Base-by-base conservation (phyloP, 352 stramenopile species). In the Phytophthora uliginosa region DNA sequence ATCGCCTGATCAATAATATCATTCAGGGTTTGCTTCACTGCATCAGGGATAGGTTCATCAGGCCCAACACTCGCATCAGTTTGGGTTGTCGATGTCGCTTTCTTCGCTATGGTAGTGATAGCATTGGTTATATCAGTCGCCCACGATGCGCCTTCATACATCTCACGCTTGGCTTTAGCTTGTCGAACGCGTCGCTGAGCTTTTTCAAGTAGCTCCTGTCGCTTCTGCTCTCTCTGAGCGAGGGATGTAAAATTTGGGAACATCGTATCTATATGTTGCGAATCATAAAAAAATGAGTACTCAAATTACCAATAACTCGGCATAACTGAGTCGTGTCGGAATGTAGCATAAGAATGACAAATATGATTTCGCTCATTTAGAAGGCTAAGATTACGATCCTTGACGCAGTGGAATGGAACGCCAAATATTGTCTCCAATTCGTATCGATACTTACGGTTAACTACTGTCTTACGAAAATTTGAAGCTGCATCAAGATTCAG, bases 11-110 rank as follows among this genome's bases (percentile, higher is more conserved):
- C 31, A 34, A 34, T 34, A 34, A 33, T 31, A 12, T 60, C 24
- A 61, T 34, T 51, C 2, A 40, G 18, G 13, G 7, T 13, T 53
- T 24, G 2, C 47, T 53, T 53, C 5, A 53, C 13, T n/a, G 47
- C 13, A 53, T 53, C 47, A n/a, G 47, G 47, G n/a, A n/a, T 53
- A 26, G 13, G 10, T 53, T 53, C 47, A 53, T 53, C n/a, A 13
- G 47, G 7, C 7, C 47, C 47, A 13, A 53, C 56, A 40, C 52
- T 56, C 22, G 51, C 48, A 52, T 63, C 63, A 8, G 63, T 77
- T 47, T 72, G 63, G 58, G 45, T 69, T 59, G 45, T 69, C 61
- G 20, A 12, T 18, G 53, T 59, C 45, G 53, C n/a, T 59, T 48
- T 59, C 18, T 59, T 59, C 15, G 53, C 4, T 4, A 48, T 31